Conservation (phyloP, 2,329 filamentous ascomycete genomes). For the Neoarthrinium moseri region DNA sequence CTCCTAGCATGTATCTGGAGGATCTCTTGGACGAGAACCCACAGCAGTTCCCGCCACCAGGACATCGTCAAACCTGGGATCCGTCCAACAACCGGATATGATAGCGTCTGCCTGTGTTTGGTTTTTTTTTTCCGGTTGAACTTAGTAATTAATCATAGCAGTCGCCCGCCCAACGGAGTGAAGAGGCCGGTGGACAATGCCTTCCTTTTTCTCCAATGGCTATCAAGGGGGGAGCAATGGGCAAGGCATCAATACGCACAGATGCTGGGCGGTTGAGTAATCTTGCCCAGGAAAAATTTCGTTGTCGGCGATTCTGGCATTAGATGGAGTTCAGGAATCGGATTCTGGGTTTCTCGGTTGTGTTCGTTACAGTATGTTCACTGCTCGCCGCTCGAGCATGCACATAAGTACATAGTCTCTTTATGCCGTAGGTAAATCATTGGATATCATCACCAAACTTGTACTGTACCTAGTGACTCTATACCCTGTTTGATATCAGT, state of each 20-base stretch:
- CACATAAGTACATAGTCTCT: background rate
- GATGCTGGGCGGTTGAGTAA: background rate
- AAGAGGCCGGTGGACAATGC: background rate
- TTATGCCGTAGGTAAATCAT: background rate
- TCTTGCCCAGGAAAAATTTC: background rate
- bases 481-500: too few relatives aligned
- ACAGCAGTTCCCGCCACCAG: slow-evolving; percentile 43
- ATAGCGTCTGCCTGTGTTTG: background rate
- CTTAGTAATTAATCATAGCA: background rate
- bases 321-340: background rate
- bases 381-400: background rate
- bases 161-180: background rate
- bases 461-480: too few relatives aligned
- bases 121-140: background rate
- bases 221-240: too few relatives aligned
- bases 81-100: slow-evolving; percentile 19
- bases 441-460: background rate
- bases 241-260: background rate
- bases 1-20: slow-evolving; percentile 87
- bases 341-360: background rate
- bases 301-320: background rate
- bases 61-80: slow-evolving; percentile 23
- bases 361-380: background rate
- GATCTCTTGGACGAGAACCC: slow-evolving; percentile 81
- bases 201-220: background rate